Percentiles rank a stretch among this genome's conserved stretches.
Conservation (phyloP, 305 asterid species). For the Fraxinus velutina region DNA sequence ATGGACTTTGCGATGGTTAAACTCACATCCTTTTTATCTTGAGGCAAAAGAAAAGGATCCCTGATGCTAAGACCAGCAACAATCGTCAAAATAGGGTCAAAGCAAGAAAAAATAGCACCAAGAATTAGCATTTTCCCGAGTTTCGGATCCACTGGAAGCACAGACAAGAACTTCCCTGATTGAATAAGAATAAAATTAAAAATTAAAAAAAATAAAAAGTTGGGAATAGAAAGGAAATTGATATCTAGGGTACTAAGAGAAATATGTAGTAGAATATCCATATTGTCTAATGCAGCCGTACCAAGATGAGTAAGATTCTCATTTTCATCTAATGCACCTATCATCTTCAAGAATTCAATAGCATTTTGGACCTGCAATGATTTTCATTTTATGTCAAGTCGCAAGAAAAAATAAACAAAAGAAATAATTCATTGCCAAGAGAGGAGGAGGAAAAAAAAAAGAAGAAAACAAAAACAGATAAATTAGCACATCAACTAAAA, state of each 20-base stretch:
- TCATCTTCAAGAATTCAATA: conserved; percentile 89
- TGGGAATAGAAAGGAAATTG: conserved; percentile 5
- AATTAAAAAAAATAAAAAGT: not conserved
- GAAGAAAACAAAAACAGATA: conserved; percentile 15
- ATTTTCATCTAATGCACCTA: conserved; percentile 89
- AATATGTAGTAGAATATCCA: conserved; percentile 12
- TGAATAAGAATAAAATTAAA: conserved; percentile 22
- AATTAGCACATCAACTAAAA: not conserved
- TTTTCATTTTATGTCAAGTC: not conserved
- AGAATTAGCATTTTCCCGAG: conserved; percentile 94
- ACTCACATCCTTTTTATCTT: conserved; percentile 94
- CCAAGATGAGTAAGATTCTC: conserved; percentile 97
- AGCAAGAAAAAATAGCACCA: conserved; percentile 90
- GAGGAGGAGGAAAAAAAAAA: not conserved
- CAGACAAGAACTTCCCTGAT: conserved; percentile 79
- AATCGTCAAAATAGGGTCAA: conserved; percentile 88
- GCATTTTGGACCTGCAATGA: conserved; percentile 92
- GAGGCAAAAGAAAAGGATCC: conserved; percentile 98
- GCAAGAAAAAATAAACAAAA: conserved; percentile 18
- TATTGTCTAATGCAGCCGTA: conserved; percentile 30
- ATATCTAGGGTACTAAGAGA: conserved; percentile 13
- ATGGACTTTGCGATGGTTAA: not conserved
- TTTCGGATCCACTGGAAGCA: conserved; percentile 98
- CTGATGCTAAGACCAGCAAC: conserved; percentile 94
- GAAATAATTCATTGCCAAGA: conserved; percentile 5